Conservation (phyloP, 495 filamentous ascomycete species). For the Acidomyces sp. region DNA sequence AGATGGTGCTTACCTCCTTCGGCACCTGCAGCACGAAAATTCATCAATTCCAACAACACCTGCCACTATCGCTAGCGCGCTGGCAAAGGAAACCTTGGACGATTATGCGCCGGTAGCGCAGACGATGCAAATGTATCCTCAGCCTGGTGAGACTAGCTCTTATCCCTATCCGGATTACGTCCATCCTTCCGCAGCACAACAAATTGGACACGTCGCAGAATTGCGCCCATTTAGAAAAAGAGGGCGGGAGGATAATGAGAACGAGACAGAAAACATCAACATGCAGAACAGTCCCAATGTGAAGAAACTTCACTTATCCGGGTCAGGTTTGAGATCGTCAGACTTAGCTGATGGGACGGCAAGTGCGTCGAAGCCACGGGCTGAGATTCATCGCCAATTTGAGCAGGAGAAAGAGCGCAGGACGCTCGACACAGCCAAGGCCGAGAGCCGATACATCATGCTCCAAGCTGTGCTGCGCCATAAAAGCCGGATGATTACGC, state of each 20-base stretch:
- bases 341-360: slow-evolving; percentile 11
- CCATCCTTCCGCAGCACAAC: slow-evolving; percentile 3
- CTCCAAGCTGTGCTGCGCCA: slow-evolving; percentile 25
- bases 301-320: slow-evolving; percentile 18
- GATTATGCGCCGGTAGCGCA: slow-evolving; percentile 18
- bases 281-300: slow-evolving; percentile 22
- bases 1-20: slow-evolving; percentile 11
- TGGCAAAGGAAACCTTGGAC: slow-evolving; percentile 1
- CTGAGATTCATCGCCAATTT: slow-evolving; percentile 27
- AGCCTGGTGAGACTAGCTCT: slow-evolving; percentile 10
- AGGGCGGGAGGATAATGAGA: slow-evolving; percentile 14
- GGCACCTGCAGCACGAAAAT: slow-evolving; percentile 14
- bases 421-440: slow-evolving; percentile 29
- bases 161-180: slow-evolving; percentile 17
- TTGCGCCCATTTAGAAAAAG: slow-evolving; percentile 22
- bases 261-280: slow-evolving; percentile 19
- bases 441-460: slow-evolving; percentile 26
- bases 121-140: slow-evolving; percentile 25
- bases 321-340: slow-evolving; percentile 11
- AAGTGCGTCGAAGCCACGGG: slow-evolving; percentile 17
- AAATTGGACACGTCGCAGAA: slow-evolving; percentile 14
- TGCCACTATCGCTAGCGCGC: slow-evolving; percentile 15
- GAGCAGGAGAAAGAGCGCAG: slow-evolving; percentile 27
- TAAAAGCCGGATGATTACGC: slow-evolving; percentile 26
- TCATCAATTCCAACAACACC: slow-evolving; percentile 9